Percentiles rank a stretch among this genome's conserved stretches.
These are phyloP conservation scores for Vanrija sp. DNA, from an alignment of 1,284 basidiomycete species.

Conservation along the genomic window DNA sequence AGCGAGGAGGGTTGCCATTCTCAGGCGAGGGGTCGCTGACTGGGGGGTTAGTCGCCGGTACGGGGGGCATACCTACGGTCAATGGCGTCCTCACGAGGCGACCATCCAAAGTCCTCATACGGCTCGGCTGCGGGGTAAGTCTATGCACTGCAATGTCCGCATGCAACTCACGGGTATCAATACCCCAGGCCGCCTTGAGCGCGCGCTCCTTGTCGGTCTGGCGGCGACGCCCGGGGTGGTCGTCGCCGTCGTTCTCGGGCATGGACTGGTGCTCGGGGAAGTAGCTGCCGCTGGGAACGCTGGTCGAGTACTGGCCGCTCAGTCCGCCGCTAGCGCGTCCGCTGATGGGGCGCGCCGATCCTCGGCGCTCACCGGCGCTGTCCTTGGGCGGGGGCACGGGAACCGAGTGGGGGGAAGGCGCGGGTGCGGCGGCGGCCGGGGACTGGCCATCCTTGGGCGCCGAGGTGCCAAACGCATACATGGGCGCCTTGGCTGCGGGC, in stretches of 20 bases:
- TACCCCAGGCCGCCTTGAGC: slow-evolving; percentile 49
- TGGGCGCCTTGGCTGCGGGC: slow-evolving; percentile 38
- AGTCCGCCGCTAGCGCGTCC: slow-evolving; percentile 31
- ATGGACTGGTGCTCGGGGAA: slow-evolving; percentile 29
- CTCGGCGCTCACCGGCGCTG: not conserved
- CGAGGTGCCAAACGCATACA: slow-evolving; percentile 39
- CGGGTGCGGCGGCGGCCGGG: not conserved
- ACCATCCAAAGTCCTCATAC: slow-evolving; percentile 47
- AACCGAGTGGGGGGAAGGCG: not conserved
- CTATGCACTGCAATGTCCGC: not conserved
- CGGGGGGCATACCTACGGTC: slow-evolving; percentile 22
- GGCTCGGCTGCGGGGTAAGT: slow-evolving; percentile 44
- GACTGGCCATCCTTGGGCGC: not conserved
- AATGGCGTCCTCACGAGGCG: slow-evolving; percentile 34
- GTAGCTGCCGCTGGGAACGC: slow-evolving; percentile 46
- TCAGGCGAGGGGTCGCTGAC: not conserved
- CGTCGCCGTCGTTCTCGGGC: slow-evolving; percentile 28
- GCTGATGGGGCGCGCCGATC: slow-evolving; percentile 1
- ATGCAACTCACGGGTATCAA: slow-evolving; percentile 43
- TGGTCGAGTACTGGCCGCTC: slow-evolving; percentile 46
- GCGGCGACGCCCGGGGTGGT: slow-evolving; percentile 30
- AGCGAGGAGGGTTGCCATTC: slow-evolving; percentile 22
- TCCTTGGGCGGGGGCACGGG: slow-evolving; percentile 9
- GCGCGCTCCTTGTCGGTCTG: slow-evolving; percentile 44
- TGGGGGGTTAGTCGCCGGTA: too few relatives aligned